These are phyloP conservation scores for Leishmania turanica DNA, from an alignment of 208 protist species.

Conservation along the genomic window DNA sequence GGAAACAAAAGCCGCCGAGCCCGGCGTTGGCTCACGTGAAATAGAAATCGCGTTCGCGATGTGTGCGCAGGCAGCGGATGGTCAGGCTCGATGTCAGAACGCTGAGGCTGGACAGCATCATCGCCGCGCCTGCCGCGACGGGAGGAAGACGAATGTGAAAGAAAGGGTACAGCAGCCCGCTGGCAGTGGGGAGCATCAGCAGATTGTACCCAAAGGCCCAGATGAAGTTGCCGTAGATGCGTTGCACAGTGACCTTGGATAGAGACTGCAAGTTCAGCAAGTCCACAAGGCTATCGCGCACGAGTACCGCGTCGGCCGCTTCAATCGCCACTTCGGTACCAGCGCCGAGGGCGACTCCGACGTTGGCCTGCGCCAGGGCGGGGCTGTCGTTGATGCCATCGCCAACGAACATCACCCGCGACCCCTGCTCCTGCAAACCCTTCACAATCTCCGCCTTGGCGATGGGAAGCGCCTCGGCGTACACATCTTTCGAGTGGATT, in stretches of 20 bases:
- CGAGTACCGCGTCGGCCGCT: slow-evolving; percentile 81
- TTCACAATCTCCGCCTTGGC: slow-evolving; percentile 86
- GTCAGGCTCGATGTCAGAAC: slow-evolving; percentile 79
- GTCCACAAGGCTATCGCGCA: slow-evolving; percentile 77
- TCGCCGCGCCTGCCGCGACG: slow-evolving; percentile 70
- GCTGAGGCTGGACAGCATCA: slow-evolving; percentile 81
- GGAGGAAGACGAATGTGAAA: slow-evolving; percentile 70
- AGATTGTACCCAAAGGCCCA: slow-evolving; percentile 92
- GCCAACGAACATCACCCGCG: slow-evolving; percentile 82
- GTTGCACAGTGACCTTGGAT: slow-evolving; percentile 62
- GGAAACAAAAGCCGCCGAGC: background rate
- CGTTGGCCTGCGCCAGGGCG: slow-evolving; percentile 83
- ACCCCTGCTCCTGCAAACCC: slow-evolving; percentile 56
- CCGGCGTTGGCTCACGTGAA: background rate
- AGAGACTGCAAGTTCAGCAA: slow-evolving; percentile 69
- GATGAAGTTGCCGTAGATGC: slow-evolving; percentile 89
- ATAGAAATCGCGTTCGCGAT: slow-evolving; percentile 39
- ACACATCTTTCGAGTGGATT: slow-evolving; percentile 68
- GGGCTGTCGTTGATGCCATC: slow-evolving; percentile 93
- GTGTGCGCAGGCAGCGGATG: slow-evolving; percentile 66
- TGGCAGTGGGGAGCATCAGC: slow-evolving; percentile 85
- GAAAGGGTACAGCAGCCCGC: slow-evolving; percentile 73
- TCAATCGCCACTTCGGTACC: slow-evolving; percentile 88
- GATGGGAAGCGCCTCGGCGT: slow-evolving; percentile 78
- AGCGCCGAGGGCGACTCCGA: slow-evolving; percentile 88